Conservation (phyloP, 2,329 filamentous ascomycete species). For the Pseudocercospora ulei region DNA sequence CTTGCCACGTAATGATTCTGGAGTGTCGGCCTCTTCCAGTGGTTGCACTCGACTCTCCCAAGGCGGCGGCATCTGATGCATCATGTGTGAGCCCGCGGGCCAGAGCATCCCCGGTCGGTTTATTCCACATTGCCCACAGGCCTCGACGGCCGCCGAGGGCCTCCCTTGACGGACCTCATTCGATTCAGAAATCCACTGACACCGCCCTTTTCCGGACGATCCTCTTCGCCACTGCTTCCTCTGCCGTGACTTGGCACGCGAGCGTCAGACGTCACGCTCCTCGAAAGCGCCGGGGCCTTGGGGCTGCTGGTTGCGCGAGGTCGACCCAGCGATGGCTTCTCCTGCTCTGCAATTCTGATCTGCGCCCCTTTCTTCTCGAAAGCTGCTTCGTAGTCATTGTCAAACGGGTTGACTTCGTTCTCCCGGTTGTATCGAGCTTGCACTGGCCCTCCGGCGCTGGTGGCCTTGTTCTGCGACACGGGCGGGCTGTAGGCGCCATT, state of each 20-base stretch:
- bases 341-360: conserved; percentile 46
- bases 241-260: conserved; percentile 26
- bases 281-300: conserved; percentile 35
- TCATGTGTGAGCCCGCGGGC: no score
- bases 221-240: conserved; percentile 38
- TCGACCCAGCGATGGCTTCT: conserved; percentile 22
- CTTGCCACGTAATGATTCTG: conserved; percentile 5
- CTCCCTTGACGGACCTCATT: conserved; percentile 73
- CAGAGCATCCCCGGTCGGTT: no score
- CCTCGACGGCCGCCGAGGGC: conserved; percentile 41
- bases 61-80: neutral
- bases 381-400: conserved; percentile 58
- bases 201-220: conserved; percentile 34
- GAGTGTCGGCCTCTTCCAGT: conserved; percentile 1
- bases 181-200: conserved; percentile 56
- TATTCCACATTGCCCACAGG: conserved; percentile 33
- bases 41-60: conserved; percentile 4
- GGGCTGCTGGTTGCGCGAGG: conserved; percentile 50
- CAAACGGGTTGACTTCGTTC: conserved; percentile 61
- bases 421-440: conserved; percentile 34
- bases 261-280: conserved; percentile 20
- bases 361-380: conserved; percentile 55
- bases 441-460: conserved; percentile 38
- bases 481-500: conserved; percentile 21
- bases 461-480: conserved; percentile 24